Evolutionary conservation across 2,329 filamentous ascomycete genomes (phyloP).

Genomic region (Botrytis porri): DNA sequence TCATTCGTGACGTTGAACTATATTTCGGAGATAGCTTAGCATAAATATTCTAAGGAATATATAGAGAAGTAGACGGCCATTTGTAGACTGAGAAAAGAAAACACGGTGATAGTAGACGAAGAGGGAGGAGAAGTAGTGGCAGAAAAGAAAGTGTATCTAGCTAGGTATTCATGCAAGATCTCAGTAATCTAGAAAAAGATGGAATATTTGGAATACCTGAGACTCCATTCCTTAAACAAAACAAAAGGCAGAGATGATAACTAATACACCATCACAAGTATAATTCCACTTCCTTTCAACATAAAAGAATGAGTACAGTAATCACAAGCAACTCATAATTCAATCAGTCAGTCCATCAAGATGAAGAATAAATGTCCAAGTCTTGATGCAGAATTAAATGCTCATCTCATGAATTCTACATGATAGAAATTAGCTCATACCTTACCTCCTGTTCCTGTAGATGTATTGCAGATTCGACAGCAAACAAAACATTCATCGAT

Average conservation of each 20-base stretch:
- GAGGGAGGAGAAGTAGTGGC: not conserved
- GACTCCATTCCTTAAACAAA: no score
- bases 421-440: not conserved
- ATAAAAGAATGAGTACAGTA: not conserved
- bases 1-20: not conserved
- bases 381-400: not conserved
- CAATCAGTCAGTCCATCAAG: not conserved
- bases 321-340: not conserved
- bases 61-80: no score
- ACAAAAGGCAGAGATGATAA: not conserved
- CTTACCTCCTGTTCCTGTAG: rapidly evolving
- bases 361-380: no score
- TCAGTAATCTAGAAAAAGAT: no score
- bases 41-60: no score
- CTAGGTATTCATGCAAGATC: no score
- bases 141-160: not conserved
- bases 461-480: not conserved
- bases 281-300: not conserved
- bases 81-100: no score
- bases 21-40: not conserved
- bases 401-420: not conserved
- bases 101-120: not conserved
- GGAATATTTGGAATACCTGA: no score
- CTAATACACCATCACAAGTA: not conserved
- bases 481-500: not conserved